Conservation (phyloP, 2,329 filamentous ascomycete species). For the Diaporthe sp. region DNA sequence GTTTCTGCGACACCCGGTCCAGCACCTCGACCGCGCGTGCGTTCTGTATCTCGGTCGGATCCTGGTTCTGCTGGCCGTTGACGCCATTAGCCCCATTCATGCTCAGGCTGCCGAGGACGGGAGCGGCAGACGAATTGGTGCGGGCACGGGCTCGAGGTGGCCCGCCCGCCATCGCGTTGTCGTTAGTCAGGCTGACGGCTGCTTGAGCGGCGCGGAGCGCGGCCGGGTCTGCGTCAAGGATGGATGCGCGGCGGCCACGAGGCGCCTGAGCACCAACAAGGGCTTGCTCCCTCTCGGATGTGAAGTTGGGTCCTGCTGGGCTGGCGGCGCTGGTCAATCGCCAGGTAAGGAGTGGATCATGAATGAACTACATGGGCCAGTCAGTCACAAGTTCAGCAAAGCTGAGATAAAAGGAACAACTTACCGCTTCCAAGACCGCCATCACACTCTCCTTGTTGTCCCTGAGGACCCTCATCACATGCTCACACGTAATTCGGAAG, state of each 20-base stretch:
- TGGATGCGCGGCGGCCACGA: slow-evolving; percentile 73
- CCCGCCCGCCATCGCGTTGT: slow-evolving; percentile 52
- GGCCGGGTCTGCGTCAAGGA: slow-evolving; percentile 73
- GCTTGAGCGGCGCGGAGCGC: slow-evolving; percentile 63
- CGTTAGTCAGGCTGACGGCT: slow-evolving; percentile 41
- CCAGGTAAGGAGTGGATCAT: slow-evolving; percentile 99
- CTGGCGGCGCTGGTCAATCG: slow-evolving; percentile 77
- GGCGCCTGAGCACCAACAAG: slow-evolving; percentile 58
- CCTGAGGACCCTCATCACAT: slow-evolving; percentile 95
- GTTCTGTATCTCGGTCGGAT: slow-evolving; percentile 85
- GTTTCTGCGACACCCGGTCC: slow-evolving; percentile 91
- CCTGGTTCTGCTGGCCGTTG: slow-evolving; percentile 45
- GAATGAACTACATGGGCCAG: slow-evolving; percentile 79
- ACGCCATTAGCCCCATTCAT: slow-evolving; percentile 49
- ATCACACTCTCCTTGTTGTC: slow-evolving; percentile 99
- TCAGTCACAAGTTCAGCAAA: slow-evolving; percentile 38
- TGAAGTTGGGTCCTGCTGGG: slow-evolving; percentile 75
- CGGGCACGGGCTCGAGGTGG: slow-evolving; percentile 63
- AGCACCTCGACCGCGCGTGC: slow-evolving; percentile 92
- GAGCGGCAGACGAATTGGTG: slow-evolving; percentile 65
- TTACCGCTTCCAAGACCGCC: slow-evolving; percentile 96
- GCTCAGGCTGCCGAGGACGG: slow-evolving; percentile 44
- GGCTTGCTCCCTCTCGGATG: slow-evolving; percentile 67
- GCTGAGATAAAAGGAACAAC: slow-evolving; percentile 49
- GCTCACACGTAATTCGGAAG: slow-evolving; percentile 97